Base-by-base conservation (phyloP, 805 yeast species). In the Wickerhamomyces queroliae region DNA sequence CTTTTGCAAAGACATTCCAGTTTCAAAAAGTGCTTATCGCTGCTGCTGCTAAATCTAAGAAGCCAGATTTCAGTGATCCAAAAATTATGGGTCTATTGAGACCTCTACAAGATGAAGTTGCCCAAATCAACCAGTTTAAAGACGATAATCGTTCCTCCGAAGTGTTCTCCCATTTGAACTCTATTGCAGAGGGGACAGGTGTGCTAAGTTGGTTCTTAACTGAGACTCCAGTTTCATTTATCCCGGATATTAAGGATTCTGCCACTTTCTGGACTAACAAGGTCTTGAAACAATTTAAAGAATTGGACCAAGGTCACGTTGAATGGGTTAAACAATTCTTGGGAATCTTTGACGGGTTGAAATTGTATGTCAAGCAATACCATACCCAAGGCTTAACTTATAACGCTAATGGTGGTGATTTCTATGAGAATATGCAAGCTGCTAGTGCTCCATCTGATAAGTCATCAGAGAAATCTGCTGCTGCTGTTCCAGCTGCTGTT, bases 261-360 rank as follows among this genome's bases (percentile, higher is more conserved):
- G 85, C 96, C 26, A 91, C 83, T 59, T 93, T 93, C 64, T 93
- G 97, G 89, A 76, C 95, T 10, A 90, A 93, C 64, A 77, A 95
- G 52, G 82, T 91, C 32, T 64, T 90, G 59, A 90, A 90, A 63
- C 96, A 88, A 45, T 80, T 66, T 66, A 88, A 76, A 62, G 95
- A 82, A 16, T 64, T 74, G 36, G 89, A 84, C 50, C 69, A 75
- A 29, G 67, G 66, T 40, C 86, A 86, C 36, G 80, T 74, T 20
- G 83, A 82, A 41, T 93, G 98, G 98, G 96, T 83, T 29, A 78
- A 80, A 45, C 54, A 62, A 13, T 86, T 78, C 56, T 63, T 77
- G 52, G 61, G 67, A 20, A 63, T 87, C 18, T 80, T 88, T 57
- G 88, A 80, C 44, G 82, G 74, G 2, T 74, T 93, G 54, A 80